Conservation (phyloP, 495 filamentous ascomycete species). For the Neurospora intermedia region DNA sequence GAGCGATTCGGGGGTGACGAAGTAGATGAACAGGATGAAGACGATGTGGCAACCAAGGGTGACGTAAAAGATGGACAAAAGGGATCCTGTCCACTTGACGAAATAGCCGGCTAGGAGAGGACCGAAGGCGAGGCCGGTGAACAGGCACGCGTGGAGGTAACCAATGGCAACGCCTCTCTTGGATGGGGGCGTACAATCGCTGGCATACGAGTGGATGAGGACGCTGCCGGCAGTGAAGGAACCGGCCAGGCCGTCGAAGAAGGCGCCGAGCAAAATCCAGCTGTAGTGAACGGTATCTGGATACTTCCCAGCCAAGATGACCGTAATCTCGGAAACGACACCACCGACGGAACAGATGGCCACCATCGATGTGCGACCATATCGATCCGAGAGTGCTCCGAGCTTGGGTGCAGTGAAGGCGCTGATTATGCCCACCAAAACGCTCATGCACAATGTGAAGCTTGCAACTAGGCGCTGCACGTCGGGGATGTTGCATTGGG, state of each 20-base stretch:
- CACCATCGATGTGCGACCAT: slow-evolving; percentile 67
- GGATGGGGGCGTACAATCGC: slow-evolving; percentile 75
- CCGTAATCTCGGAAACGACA: slow-evolving; percentile 59
- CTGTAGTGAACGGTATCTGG: slow-evolving; percentile 60
- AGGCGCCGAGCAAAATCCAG: slow-evolving; percentile 60
- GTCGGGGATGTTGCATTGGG: slow-evolving; percentile 59
- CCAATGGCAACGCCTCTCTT: slow-evolving; percentile 78
- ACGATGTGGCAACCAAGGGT: slow-evolving; percentile 57
- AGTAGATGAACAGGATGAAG: slow-evolving; percentile 57
- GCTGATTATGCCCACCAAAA: slow-evolving; percentile 58
- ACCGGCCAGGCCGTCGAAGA: slow-evolving; percentile 72
- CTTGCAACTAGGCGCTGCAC: slow-evolving; percentile 65
- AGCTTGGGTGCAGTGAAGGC: slow-evolving; percentile 73
- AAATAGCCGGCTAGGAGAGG: slow-evolving; percentile 70
- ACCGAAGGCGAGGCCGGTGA: slow-evolving; percentile 74
- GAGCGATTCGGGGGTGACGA: slow-evolving; percentile 74
- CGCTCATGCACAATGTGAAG: slow-evolving; percentile 62
- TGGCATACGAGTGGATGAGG: slow-evolving; percentile 70
- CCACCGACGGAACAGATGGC: slow-evolving; percentile 55
- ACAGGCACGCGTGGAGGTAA: slow-evolving; percentile 79
- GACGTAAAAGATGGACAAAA: slow-evolving; percentile 69
- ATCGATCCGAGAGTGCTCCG: slow-evolving; percentile 77
- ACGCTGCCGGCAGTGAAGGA: slow-evolving; percentile 79
- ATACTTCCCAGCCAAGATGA: slow-evolving; percentile 62
- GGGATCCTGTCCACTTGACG: slow-evolving; percentile 54